Base-by-base conservation (phyloP, 352 stramenopile genomes). In the Phytopythium ostracodes region DNA sequence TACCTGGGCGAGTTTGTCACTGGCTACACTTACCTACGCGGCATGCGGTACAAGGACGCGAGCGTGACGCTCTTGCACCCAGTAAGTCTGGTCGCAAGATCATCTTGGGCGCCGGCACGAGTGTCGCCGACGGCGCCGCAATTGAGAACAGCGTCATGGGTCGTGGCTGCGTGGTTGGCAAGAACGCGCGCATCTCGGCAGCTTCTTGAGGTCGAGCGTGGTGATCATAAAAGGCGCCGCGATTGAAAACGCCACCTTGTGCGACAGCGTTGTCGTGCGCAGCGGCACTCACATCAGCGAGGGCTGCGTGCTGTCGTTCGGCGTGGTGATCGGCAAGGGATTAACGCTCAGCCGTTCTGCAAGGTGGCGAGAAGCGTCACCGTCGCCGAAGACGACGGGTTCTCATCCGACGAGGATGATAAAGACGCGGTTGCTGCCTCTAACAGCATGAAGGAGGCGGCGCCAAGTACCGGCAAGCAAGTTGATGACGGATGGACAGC, bases 191-290 rank as follows among this genome's bases (percentile, higher is more conserved):
- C 17, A 88, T 96, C 33, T 57, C 81, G 5, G 81, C 25, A 92
- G 79, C 61, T 94, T 94, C 54, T 66, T 97, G 46, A 96, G 89
- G 89, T 79, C 79, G 10, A 86, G 91, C 59, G 88, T 96, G 4
- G 65, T 76, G 4, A 69, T 97, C 40, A 87, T 94, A 56, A 88
- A 96, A 57, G 74, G 81, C 43, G 85, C 76, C 9, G 60, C 71
- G 6, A 81, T 97, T 58, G 86, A 79, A 31, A 82, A 87, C 59
- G 77, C 87, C 5, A 96, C 95, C 35, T 53, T 96, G 64, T 95
- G 89, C 66, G 87, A 96, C 65, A 84, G 85, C 49, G 89, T 92
- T 33, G 69, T 94, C 18, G 67, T 96, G 7, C 77, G 79, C 56
- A 73, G 79, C 20, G 86, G 86, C 3, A 85, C 88, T 2, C 70